Evolutionary conservation across 768 basidiomycete species (phyloP).

Genomic region (Mrakia hoshinonis): DNA sequence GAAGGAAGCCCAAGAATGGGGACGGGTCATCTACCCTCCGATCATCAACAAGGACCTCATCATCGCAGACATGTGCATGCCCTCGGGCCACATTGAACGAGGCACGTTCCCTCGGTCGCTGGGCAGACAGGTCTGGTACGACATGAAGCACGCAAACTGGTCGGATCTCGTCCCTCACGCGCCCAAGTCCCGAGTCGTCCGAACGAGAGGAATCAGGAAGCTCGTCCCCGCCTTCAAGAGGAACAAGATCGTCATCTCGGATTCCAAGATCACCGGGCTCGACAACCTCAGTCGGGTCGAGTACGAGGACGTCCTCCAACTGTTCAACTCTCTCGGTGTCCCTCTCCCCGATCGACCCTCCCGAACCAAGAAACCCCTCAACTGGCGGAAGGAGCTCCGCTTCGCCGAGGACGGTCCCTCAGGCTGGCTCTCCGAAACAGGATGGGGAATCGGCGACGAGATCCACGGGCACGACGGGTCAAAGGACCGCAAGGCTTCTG

Average conservation of each 20-base stretch:
- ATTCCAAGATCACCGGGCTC: slow-evolving; percentile 13
- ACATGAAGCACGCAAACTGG: slow-evolving; percentile 87
- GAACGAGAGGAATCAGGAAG: slow-evolving; percentile 7
- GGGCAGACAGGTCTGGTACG: slow-evolving; percentile 90
- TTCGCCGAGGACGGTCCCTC: not conserved
- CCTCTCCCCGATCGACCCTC: slow-evolving; percentile 5
- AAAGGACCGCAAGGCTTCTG: not conserved
- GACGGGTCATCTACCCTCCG: slow-evolving; percentile 84
- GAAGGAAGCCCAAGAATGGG: slow-evolving; percentile 75
- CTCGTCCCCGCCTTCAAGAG: slow-evolving; percentile 15
- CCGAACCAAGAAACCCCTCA: not conserved
- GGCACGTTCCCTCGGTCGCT: slow-evolving; percentile 85
- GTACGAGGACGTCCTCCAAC: slow-evolving; percentile 23
- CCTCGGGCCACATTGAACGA: slow-evolving; percentile 80
- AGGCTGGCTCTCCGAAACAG: not conserved
- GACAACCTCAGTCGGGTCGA: slow-evolving; percentile 14
- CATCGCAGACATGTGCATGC: slow-evolving; percentile 77
- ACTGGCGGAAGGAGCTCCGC: not conserved
- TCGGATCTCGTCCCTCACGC: slow-evolving; percentile 90
- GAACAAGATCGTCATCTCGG: slow-evolving; percentile 24
- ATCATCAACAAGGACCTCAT: slow-evolving; percentile 85
- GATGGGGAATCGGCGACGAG: slow-evolving; percentile 12
- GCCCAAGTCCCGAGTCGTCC: slow-evolving; percentile 44
- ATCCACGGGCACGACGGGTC: not conserved
- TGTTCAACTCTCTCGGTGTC: slow-evolving; percentile 24